A percentile compares a stretch with the other conserved stretches of the same genome.
phyloP scores from a whole-genome alignment of 2,329 filamentous ascomycete genomes.

The Didymella pomorum region DNA sequence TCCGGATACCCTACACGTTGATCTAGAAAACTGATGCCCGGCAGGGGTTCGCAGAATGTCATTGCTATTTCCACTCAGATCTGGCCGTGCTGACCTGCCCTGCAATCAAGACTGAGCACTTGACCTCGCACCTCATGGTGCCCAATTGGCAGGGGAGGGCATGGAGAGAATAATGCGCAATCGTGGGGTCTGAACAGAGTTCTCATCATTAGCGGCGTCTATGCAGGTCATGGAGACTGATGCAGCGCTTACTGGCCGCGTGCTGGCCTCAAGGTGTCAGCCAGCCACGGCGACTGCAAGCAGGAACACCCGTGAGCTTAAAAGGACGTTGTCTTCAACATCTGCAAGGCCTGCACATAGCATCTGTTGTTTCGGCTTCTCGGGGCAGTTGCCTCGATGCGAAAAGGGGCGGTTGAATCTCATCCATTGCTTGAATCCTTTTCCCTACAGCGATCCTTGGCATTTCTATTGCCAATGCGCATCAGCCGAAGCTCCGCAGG shows the following conservation, averaged over 20 bases:
- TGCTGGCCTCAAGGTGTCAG: constrained; percentile 2
- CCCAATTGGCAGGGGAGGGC: constrained; percentile 6
- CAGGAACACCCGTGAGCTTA: constrained; percentile 4
- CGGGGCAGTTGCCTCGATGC: constrained; percentile 4
- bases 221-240: constrained; percentile 5
- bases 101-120: not conserved
- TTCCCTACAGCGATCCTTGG: constrained; percentile 15
- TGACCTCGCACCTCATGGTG: not conserved
- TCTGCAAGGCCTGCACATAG: not conserved
- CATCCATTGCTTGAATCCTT: constrained; percentile 6
- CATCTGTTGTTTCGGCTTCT: not conserved
- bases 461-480: constrained; percentile 12
- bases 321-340: constrained; percentile 1
- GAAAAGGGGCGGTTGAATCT: constrained; percentile 12
- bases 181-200: constrained; percentile 7
- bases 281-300: constrained; percentile 8
- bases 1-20: not conserved
- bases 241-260: constrained; percentile 1
- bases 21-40: no score
- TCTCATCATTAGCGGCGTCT: constrained; percentile 7
- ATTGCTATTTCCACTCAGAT: not conserved
- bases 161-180: not conserved
- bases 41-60: not conserved
- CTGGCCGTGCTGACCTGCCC: not conserved
- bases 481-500: constrained; percentile 5